phyloP scores from a whole-genome alignment of 768 basidiomycete species.

The Cyathus striatus region DNA sequence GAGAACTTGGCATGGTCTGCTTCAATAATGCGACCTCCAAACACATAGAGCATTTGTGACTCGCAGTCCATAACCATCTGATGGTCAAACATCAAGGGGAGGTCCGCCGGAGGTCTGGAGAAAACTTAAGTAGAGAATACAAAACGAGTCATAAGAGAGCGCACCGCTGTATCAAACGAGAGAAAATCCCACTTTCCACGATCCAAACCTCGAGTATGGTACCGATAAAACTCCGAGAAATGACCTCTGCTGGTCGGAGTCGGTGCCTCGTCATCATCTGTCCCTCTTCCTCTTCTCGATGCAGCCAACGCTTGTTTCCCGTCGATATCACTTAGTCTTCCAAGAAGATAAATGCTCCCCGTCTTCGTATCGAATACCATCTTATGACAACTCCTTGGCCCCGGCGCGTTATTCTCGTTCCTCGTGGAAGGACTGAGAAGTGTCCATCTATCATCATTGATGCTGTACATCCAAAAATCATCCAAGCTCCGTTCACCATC shows the following conservation, averaged over 20 bases:
- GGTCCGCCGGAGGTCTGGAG: slow-evolving; percentile 61
- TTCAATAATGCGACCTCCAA: slow-evolving; percentile 70
- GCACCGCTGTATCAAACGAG: slow-evolving; percentile 61
- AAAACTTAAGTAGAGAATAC: background rate
- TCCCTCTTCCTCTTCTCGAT: background rate
- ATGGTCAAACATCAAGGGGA: slow-evolving; percentile 71
- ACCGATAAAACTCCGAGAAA: slow-evolving; percentile 73
- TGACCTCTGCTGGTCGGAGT: slow-evolving; percentile 18
- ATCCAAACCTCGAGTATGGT: slow-evolving; percentile 58
- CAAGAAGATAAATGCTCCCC: slow-evolving; percentile 69
- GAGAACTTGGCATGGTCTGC: slow-evolving; percentile 59
- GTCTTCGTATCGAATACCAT: slow-evolving; percentile 75
- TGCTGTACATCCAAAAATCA: slow-evolving; percentile 75
- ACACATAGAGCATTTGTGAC: slow-evolving; percentile 67
- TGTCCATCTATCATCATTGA: slow-evolving; percentile 56
- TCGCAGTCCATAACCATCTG: slow-evolving; percentile 77
- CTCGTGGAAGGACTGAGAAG: slow-evolving; percentile 52
- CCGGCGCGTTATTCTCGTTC: slow-evolving; percentile 59
- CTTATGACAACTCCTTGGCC: slow-evolving; percentile 72
- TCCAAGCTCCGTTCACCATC: slow-evolving; percentile 67
- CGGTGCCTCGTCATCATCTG: background rate
- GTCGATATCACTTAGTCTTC: slow-evolving; percentile 58
- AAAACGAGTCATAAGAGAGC: slow-evolving; percentile 11
- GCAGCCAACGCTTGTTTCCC: slow-evolving; percentile 6
- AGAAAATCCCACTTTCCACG: slow-evolving; percentile 71